These are phyloP conservation scores for Phytopythium chamaehyphon DNA, from an alignment of 352 stramenopile species.

Conservation along the genomic window DNA sequence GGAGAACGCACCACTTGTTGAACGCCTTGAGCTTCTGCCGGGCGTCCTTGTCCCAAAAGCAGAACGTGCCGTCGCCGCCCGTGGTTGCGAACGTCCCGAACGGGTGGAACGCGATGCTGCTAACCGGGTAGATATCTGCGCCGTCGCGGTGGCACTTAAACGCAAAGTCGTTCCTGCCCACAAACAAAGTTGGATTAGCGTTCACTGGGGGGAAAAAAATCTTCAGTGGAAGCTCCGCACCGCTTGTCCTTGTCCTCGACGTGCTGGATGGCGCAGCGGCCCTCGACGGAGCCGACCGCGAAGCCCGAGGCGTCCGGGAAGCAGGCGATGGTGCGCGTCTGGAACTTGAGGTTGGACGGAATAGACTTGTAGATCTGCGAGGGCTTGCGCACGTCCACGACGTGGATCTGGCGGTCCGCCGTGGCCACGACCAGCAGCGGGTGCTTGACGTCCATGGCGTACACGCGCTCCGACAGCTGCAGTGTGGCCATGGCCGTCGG, in stretches of 20 bases:
- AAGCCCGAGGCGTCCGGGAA: conserved; percentile 90
- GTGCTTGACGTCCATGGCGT: conserved; percentile 93
- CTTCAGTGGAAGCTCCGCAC: conserved; percentile 13
- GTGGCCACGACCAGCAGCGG: conserved; percentile 94
- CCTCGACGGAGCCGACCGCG: conserved; percentile 89
- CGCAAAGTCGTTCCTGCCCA: conserved; percentile 76
- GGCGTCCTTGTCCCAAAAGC: conserved; percentile 98
- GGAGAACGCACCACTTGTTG: conserved; percentile 50
- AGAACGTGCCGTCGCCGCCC: conserved; percentile 93
- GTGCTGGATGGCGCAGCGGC: conserved; percentile 88
- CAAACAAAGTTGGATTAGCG: conserved; percentile 1
- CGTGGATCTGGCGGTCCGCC: conserved; percentile 86
- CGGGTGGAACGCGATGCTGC: conserved; percentile 88
- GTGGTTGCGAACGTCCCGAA: conserved; percentile 96
- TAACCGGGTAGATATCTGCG: conserved; percentile 87
- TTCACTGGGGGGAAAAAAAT: too few relatives aligned
- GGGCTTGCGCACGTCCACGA: conserved; percentile 84
- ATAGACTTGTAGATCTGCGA: conserved; percentile 87
- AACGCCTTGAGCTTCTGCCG: conserved; percentile 95
- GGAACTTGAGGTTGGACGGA: conserved; percentile 82
- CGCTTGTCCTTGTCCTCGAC: conserved; percentile 79
- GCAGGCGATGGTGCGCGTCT: conserved; percentile 84
- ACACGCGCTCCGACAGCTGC: conserved; percentile 91
- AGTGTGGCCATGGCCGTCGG: conserved; percentile 86
- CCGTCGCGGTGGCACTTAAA: conserved; percentile 92